Evolutionary conservation across 2,329 filamentous ascomycete species (phyloP), one percentile per base, ranked within the genome.

Genomic region (Ustulina deusta): DNA sequence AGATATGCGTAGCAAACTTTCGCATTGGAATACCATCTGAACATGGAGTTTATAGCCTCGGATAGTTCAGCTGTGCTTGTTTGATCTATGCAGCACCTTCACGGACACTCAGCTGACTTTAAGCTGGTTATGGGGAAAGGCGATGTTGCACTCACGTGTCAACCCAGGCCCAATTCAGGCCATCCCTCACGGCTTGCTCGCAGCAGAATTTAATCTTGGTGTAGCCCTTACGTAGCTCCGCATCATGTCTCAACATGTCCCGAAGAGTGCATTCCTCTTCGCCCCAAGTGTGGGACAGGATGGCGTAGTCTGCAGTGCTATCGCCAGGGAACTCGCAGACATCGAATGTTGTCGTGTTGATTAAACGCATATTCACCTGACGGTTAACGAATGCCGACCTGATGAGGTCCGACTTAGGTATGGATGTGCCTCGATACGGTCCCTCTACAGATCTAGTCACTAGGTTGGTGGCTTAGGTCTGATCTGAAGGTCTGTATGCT

Each of bases 1-100:
- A 69, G 32, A 27, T 55, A 66, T 5, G 57, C 62, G 38, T 61
- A 65, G 46, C 66, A 65, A 27, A 65, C 13, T 36, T 38, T 46
- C 3, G 66, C 63, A 7, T 66, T 63, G 6, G 48, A 22, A 32
- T 69, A 69, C 66, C 66, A 69, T 32, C 51, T 55, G 22, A 66
- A 69, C 63, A 68, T 68, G 3, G 66, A 68, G 34, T 65, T 65
- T 13, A 68, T 65, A 9, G 66, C 62, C 22, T 68, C 66, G 4
- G 66, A 63, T 11, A 66, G 25, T 22, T 69, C 66, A 4, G 54
- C 48, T 1, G 58, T 66, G 48, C 66, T 69, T 1, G 55, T 68
- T 40, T 68, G 57, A n/a, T 68, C 61, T 34, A 68, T 68, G 29
- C 66, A 68, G 22, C 66, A 65, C 17, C 63, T 65, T 40, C 22